These are phyloP conservation scores for Syzygium oleosum DNA, from an alignment of 345 rosid genomes.

Conservation along the genomic window DNA sequence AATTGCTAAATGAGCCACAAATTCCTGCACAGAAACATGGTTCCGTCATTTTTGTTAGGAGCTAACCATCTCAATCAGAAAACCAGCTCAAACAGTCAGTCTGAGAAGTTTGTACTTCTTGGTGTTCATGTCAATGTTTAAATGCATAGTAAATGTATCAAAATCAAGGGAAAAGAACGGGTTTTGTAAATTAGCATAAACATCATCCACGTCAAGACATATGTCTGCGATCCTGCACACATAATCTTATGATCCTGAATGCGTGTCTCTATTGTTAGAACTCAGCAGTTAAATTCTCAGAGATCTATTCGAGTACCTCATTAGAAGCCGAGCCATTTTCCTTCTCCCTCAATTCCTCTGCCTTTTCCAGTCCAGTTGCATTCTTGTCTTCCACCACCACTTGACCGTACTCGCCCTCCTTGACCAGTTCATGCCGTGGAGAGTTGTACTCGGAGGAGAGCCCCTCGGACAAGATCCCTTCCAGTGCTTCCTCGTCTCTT, in stretches of 20 bases:
- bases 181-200: neutral
- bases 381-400: constrained; percentile 7
- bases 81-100: neutral
- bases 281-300: neutral
- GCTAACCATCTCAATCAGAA: neutral
- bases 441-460: neutral
- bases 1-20: neutral
- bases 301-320: too few relatives aligned
- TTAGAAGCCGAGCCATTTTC: too few relatives aligned
- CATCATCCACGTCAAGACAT: neutral
- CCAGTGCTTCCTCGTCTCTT: constrained; percentile 20
- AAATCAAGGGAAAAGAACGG: neutral
- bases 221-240: neutral
- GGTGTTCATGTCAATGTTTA: neutral
- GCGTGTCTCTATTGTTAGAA: too few relatives aligned
- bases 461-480: constrained; percentile 6
- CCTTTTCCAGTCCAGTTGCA: neutral
- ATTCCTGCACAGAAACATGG: neutral
- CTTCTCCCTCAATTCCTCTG: neutral
- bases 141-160: neutral
- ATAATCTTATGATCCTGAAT: too few relatives aligned
- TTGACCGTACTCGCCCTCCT: constrained; percentile 7
- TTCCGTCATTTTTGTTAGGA: neutral
- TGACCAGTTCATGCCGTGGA: constrained; percentile 3
- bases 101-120: neutral